These are phyloP conservation scores for Aspergillus carbonarius DNA, from an alignment of 2,329 filamentous ascomycete species.

Conservation along the genomic window DNA sequence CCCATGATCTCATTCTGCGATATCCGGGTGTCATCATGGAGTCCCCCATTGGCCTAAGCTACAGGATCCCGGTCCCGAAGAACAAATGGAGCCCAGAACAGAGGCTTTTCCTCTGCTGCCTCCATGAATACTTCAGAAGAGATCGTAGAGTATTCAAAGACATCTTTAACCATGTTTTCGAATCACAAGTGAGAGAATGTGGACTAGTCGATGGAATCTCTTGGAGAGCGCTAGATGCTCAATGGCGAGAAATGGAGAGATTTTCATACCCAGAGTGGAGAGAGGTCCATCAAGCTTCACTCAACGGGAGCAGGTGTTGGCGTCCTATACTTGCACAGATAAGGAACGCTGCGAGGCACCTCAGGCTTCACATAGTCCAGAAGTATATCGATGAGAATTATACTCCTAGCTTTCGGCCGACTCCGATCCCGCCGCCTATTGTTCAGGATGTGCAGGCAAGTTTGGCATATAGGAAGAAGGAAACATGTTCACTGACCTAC, in stretches of 20 bases:
- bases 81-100: constrained; percentile 21
- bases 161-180: constrained; percentile 31
- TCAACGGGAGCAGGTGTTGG: constrained; percentile 19
- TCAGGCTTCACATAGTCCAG: constrained; percentile 6
- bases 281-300: constrained; percentile 23
- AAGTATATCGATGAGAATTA: constrained; percentile 17
- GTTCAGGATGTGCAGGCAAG: background rate
- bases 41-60: background rate
- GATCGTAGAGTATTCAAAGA: constrained; percentile 7
- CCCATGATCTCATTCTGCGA: background rate
- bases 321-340: constrained; percentile 13
- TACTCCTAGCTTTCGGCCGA: background rate
- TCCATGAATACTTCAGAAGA: constrained; percentile 25
- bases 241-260: constrained; percentile 24
- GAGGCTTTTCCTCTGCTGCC: constrained; percentile 25
- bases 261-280: constrained; percentile 22
- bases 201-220: constrained; percentile 19
- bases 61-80: background rate
- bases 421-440: background rate
- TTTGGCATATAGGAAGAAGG: background rate
- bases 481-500: too few relatives aligned
- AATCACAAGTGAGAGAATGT: constrained; percentile 16
- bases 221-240: constrained; percentile 13
- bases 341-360: constrained; percentile 4
- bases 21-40: background rate